phyloP scores from a whole-genome alignment of 257 asterid genomes.

The Solanum arcanum region DNA sequence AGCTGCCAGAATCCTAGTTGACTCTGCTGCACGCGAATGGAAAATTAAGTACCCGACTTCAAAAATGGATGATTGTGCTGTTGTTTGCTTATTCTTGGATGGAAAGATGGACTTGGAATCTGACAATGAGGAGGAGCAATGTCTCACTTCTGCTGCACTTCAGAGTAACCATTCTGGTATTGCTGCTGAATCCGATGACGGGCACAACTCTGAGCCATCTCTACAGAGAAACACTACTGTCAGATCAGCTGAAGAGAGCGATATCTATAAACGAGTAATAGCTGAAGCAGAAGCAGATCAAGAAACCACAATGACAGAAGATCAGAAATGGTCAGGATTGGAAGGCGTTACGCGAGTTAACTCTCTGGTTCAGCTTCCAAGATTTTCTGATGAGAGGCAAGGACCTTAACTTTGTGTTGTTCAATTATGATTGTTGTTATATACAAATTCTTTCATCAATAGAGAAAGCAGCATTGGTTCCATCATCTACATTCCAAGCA shows the following conservation, averaged over 20 bases:
- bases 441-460: neutral
- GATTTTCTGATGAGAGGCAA: constrained; percentile 69
- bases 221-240: constrained; percentile 75
- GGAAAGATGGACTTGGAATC: constrained; percentile 89
- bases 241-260: constrained; percentile 44
- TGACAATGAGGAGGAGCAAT: constrained; percentile 74
- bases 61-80: constrained; percentile 96
- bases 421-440: neutral
- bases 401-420: constrained; percentile 30
- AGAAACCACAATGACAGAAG: neutral
- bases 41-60: constrained; percentile 85
- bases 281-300: neutral
- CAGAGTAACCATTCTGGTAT: constrained; percentile 67
- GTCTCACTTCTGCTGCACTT: constrained; percentile 57
- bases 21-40: constrained; percentile 89
- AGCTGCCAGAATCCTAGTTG: constrained; percentile 70
- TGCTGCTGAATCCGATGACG: constrained; percentile 64
- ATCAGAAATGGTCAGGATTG: constrained; percentile 72
- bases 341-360: constrained; percentile 95
- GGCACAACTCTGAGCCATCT: constrained; percentile 56
- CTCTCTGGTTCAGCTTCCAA: constrained; percentile 90
- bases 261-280: neutral
- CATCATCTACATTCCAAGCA: neutral
- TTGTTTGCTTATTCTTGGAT: constrained; percentile 75
- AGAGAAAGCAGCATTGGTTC: neutral